Conservation (phyloP, 768 basidiomycete species). For the Amyloporia xantha region DNA sequence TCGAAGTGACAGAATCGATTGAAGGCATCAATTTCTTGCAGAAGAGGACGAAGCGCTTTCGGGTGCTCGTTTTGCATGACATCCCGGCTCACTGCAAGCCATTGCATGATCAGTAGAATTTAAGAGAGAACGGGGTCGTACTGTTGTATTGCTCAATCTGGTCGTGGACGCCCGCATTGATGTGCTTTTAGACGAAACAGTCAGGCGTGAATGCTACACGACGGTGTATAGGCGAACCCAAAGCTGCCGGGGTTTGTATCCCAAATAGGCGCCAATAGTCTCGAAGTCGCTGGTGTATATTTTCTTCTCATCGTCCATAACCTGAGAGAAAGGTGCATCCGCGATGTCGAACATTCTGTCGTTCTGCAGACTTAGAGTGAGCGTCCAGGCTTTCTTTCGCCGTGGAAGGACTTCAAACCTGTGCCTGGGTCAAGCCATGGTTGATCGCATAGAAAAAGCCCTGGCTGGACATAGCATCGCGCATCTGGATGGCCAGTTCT, state of each 20-base stretch:
- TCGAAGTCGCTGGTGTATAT: constrained; percentile 26
- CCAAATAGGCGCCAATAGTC: constrained; percentile 41
- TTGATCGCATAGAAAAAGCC: constrained; percentile 28
- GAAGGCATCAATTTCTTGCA: constrained; percentile 48
- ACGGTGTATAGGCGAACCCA: constrained; percentile 33
- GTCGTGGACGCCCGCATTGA: constrained; percentile 58
- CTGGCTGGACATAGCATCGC: constrained; percentile 21
- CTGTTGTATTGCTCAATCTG: constrained; percentile 61
- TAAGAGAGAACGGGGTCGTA: constrained; percentile 18
- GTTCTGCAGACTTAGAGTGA: too few species aligned
- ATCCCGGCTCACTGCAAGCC: constrained; percentile 41
- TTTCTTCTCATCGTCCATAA: constrained; percentile 27
- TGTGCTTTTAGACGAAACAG: constrained; percentile 34
- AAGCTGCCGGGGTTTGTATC: constrained; percentile 46
- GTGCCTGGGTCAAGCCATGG: constrained; percentile 22
- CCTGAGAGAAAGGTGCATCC: constrained; percentile 27
- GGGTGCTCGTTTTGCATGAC: constrained; percentile 45
- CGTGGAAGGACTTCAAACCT: too few species aligned
- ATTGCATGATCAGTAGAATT: neutral
- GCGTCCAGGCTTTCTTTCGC: too few species aligned
- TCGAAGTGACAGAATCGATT: constrained; percentile 41
- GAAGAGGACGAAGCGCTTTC: constrained; percentile 39
- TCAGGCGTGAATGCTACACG: neutral
- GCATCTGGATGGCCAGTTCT: constrained; percentile 18
- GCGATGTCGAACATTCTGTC: constrained; percentile 32